Conservation (phyloP, 2,329 filamentous ascomycete species). For the Colletotrichum sp. region DNA sequence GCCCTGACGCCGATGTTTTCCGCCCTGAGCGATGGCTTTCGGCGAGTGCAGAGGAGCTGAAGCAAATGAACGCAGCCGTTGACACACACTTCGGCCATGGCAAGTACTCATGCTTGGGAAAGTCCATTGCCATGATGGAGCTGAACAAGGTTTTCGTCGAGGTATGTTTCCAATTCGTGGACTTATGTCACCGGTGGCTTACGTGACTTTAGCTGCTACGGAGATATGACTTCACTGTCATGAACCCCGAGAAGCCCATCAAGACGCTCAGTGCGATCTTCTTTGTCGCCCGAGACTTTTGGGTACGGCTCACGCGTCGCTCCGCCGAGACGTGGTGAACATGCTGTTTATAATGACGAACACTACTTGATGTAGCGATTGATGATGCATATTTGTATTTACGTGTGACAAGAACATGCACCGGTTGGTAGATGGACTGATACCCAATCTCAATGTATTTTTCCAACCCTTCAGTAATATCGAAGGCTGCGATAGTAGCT, state of each 20-base stretch:
- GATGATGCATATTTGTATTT: background rate
- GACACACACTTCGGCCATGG: slow-evolving; percentile 53
- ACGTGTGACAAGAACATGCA: rapidly evolving
- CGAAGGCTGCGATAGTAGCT: background rate
- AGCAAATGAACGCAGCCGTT: slow-evolving; percentile 38
- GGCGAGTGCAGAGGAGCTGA: slow-evolving; percentile 32
- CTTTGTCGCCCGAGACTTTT: slow-evolving; percentile 39
- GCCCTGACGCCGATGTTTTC: slow-evolving; percentile 59
- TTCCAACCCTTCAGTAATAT: rapidly evolving
- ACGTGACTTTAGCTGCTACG: slow-evolving; percentile 30
- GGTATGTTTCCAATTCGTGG: background rate
- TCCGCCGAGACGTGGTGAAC: background rate
- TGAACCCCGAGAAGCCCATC: slow-evolving; percentile 37
- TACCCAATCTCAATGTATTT: background rate
- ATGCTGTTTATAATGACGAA: rapidly evolving
- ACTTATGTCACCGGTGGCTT: background rate
- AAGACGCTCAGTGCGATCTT: slow-evolving; percentile 36
- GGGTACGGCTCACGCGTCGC: slow-evolving; percentile 32
- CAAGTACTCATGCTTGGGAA: slow-evolving; percentile 49
- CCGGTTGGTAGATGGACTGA: rapidly evolving
- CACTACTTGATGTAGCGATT: background rate
- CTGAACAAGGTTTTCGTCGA: slow-evolving; percentile 53
- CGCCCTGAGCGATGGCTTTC: slow-evolving; percentile 62
- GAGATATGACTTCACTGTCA: slow-evolving; percentile 36
- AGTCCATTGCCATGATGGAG: slow-evolving; percentile 52